A percentile compares a stretch with the other conserved stretches of the same genome.
Conservation (phyloP, 139 green algal species). For the Deuterostichococcus epilithicus region DNA sequence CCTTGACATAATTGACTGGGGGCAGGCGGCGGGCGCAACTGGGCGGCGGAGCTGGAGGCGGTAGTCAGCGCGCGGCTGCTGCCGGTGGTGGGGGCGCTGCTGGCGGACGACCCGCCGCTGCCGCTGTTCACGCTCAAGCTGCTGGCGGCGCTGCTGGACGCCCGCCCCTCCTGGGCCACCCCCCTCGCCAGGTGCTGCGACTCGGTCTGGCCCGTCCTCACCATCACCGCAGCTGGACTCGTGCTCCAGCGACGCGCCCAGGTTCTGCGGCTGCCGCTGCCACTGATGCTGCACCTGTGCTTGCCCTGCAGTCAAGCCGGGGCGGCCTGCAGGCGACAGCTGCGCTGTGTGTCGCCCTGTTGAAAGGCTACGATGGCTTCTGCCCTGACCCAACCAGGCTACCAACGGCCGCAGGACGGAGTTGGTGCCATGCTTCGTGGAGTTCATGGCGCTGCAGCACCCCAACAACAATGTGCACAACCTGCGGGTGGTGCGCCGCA, state of each 20-base stretch:
- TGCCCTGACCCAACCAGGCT: too few species aligned
- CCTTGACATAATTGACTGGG: too few species aligned
- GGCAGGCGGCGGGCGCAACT: constrained; percentile 20
- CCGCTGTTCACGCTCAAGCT: constrained; percentile 90
- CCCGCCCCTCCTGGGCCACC: constrained; percentile 2
- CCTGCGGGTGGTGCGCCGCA: constrained; percentile 75
- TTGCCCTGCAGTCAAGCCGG: neutral
- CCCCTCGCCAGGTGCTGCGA: neutral
- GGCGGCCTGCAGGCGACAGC: too few species aligned
- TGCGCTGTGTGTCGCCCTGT: too few species aligned
- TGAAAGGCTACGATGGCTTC: too few species aligned
- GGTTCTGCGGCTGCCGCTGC: neutral
- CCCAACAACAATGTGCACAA: constrained; percentile 95
- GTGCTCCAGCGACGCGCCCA: neutral
- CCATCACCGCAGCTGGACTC: neutral
- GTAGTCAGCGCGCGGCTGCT: constrained; percentile 62
- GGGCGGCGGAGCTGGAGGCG: constrained; percentile 35
- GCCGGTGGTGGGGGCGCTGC: constrained; percentile 71
- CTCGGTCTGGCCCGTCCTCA: neutral
- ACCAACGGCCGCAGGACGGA: constrained; percentile 40
- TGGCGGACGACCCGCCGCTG: constrained; percentile 82
- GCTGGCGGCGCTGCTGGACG: constrained; percentile 41
- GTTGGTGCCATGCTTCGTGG: constrained; percentile 73
- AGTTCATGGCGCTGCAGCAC: constrained; percentile 81
- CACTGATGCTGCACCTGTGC: neutral